Evolutionary conservation across 1,139 yeast species (phyloP), one percentile per base, ranked within the genome.

Genomic region (Saccharomyces hybrid): DNA sequence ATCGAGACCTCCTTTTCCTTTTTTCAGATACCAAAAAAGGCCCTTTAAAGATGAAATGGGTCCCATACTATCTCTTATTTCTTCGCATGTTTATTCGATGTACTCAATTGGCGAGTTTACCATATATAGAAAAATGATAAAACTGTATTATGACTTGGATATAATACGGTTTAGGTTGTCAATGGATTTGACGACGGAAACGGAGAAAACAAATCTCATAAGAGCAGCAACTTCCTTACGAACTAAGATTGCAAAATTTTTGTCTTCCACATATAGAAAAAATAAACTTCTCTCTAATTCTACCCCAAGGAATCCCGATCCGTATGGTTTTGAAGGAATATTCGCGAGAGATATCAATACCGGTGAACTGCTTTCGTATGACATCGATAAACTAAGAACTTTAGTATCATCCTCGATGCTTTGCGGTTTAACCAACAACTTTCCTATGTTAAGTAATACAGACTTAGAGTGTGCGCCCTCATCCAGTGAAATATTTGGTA

Each of bases 291-390:
- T 58, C 7, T 60, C 60, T 13, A 66, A 70, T 16, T 59, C 64
- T 5, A 58, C 61, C 14, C 60, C 62, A 25, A 57, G 64, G 27
- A 91, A 86, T 64, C 77, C 84, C 46, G 96, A 88, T 67, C 80
- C 85, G 46, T 80, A 88, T 16, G 96, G 93, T 26, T 85, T 86
- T 64, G 87, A 85, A 65, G 81, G 91, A 1, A 77, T 85, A 46
- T 73, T 84, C 60, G 78, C 89, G 0, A 79, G 93, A 72, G 82
- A 84, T 61, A 73, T 80, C 5, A 61, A 69, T 25, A 73, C 85
- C 14, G 96, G 95, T 51, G 83, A 82, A 55, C 72, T 88, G 53
- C 78, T 83, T 61, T 71, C 81, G 29, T 74, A 69, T 55, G 69
- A 72, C 11, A 53, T 61, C 6, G 65, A 60, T 25, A 64, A 75